Conservation (phyloP, 345 rosid species). For the Aquilaria malaccensis region DNA sequence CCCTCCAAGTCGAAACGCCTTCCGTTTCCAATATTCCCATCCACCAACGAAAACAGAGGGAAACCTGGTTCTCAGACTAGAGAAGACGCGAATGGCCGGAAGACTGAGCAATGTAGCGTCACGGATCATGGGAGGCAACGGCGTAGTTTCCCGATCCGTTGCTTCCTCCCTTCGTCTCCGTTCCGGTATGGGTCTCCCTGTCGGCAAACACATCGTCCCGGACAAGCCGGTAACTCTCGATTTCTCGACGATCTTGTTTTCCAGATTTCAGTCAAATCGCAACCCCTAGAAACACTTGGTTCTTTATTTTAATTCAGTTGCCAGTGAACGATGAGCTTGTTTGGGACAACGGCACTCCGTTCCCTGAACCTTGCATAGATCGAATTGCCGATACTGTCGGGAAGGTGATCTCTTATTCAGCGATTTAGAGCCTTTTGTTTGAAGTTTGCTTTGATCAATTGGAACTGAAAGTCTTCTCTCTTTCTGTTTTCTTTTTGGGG, state of each 20-base stretch:
- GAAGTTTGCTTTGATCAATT: neutral
- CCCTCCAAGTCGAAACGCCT: too few species aligned
- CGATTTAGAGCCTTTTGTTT: neutral
- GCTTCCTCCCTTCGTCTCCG: slow-evolving; percentile 79
- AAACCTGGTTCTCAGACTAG: neutral
- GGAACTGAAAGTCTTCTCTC: neutral
- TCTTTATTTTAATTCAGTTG: slow-evolving; percentile 31
- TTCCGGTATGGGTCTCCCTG: slow-evolving; percentile 95
- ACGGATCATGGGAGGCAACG: slow-evolving; percentile 84
- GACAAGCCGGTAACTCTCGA: slow-evolving; percentile 64
- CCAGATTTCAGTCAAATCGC: neutral
- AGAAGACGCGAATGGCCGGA: slow-evolving; percentile 54
- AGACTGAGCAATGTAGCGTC: slow-evolving; percentile 70
- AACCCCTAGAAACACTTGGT: slow-evolving; percentile 3
- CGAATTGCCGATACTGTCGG: slow-evolving; percentile 98
- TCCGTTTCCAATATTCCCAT: too few species aligned
- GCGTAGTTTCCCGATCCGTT: slow-evolving; percentile 62
- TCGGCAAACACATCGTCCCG: slow-evolving; percentile 94
- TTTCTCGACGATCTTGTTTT: neutral
- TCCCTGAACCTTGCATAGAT: slow-evolving; percentile 94
- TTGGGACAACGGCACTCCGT: slow-evolving; percentile 94
- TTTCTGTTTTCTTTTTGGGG: neutral
- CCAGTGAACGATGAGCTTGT: slow-evolving; percentile 80
- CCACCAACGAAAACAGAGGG: too few species aligned
- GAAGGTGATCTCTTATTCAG: slow-evolving; percentile 35